These are phyloP conservation scores for Apiotrichum montevideense DNA, from an alignment of 1,284 basidiomycete genomes.

Conservation along the genomic window DNA sequence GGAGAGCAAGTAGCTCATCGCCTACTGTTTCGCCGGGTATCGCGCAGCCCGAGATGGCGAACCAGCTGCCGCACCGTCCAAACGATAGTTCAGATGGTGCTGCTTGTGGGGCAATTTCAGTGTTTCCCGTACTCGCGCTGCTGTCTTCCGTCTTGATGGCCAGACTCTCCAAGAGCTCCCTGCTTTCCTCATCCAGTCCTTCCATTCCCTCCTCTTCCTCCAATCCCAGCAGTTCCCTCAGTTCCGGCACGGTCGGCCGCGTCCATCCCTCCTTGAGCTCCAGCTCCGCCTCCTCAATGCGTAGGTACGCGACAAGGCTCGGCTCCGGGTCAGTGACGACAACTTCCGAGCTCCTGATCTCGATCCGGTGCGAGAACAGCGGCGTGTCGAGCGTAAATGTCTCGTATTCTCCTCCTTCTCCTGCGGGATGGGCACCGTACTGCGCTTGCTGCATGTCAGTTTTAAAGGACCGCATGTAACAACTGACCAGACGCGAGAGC, in stretches of 20 bases:
- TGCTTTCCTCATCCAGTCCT: constrained; percentile 25
- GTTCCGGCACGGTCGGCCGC: constrained; percentile 22
- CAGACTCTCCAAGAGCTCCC: constrained; percentile 11
- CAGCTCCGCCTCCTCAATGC: constrained; percentile 63
- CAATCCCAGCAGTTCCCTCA: constrained; percentile 33
- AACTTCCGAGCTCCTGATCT: constrained; percentile 60
- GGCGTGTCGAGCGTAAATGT: constrained; percentile 86
- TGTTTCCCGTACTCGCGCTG: not conserved
- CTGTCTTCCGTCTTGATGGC: not conserved
- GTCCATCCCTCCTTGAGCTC: constrained; percentile 51
- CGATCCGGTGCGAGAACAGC: constrained; percentile 72
- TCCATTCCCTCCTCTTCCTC: constrained; percentile 19
- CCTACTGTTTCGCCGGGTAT: constrained; percentile 17
- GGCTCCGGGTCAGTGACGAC: constrained; percentile 55
- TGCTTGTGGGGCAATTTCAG: not conserved
- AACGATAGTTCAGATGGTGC: constrained; percentile 13
- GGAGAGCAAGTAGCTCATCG: constrained; percentile 28
- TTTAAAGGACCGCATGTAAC: not conserved
- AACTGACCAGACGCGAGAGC: constrained; percentile 63
- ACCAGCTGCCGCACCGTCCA: constrained; percentile 32
- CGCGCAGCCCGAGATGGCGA: constrained; percentile 25
- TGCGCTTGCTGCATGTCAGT: constrained; percentile 56
- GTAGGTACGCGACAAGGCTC: constrained; percentile 77
- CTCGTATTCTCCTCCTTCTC: constrained; percentile 98
- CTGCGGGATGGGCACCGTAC: constrained; percentile 91